Conservation (phyloP, 1,139 yeast species). For the Yamadazyma triangularis region DNA sequence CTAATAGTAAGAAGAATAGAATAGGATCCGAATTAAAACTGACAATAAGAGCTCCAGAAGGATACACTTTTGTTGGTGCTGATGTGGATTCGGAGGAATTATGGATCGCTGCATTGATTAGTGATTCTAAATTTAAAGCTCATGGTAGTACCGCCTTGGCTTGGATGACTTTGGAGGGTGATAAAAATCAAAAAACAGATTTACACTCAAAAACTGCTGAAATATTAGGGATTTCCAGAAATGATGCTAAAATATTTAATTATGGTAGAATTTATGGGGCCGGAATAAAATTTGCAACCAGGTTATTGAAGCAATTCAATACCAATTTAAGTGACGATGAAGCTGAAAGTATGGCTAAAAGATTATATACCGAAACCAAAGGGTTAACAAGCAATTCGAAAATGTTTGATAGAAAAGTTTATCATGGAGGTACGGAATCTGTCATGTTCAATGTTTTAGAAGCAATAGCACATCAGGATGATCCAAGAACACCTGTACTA, state of each 20-base stretch:
- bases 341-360: slow-evolving; percentile 64
- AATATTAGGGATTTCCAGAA: slow-evolving; percentile 82
- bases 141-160: slow-evolving; percentile 98
- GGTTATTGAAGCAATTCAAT: slow-evolving; percentile 77
- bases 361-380: slow-evolving; percentile 76
- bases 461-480: slow-evolving; percentile 76
- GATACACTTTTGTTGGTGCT: slow-evolving; percentile 93
- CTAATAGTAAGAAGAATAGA: slow-evolving; percentile 80
- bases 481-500: slow-evolving; percentile 84
- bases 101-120: slow-evolving; percentile 95
- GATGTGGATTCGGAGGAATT: slow-evolving; percentile 97
- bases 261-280: slow-evolving; percentile 98
- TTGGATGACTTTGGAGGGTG: slow-evolving; percentile 99
- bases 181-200: slow-evolving; percentile 86
- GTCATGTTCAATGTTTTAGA: slow-evolving; percentile 87
- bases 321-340: slow-evolving; percentile 62
- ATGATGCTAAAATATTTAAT: slow-evolving; percentile 92
- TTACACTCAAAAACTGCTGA: slow-evolving; percentile 91
- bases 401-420: slow-evolving; percentile 33
- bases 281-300: slow-evolving; percentile 84
- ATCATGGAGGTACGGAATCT: slow-evolving; percentile 95
- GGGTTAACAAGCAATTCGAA: slow-evolving; percentile 44
- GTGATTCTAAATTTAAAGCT: slow-evolving; percentile 81
- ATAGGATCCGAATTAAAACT: slow-evolving; percentile 94
- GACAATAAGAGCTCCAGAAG: slow-evolving; percentile 79